Percentiles rank a stretch among this genome's conserved stretches.
Conservation (phyloP, 1,284 basidiomycete genomes). For the Sporisorium graminicola region DNA sequence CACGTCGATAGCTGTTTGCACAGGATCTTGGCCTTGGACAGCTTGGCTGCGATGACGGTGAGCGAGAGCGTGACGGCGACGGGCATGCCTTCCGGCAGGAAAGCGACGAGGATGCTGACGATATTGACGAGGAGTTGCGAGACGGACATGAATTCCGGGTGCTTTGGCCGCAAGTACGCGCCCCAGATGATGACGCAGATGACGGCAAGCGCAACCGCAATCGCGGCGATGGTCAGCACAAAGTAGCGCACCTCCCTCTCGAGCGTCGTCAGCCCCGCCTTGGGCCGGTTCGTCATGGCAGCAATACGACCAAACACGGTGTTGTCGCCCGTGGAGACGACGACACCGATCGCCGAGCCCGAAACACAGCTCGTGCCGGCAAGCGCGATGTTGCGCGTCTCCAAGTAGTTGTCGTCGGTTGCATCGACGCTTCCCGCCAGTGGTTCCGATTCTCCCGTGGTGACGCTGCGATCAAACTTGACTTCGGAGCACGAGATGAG, state of each 20-base stretch:
- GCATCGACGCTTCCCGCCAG: conserved; percentile 73
- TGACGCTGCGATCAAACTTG: conserved; percentile 76
- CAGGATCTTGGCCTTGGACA: conserved; percentile 79
- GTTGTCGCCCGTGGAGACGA: conserved; percentile 75
- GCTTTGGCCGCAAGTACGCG: conserved; percentile 71
- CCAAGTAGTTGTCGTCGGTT: conserved; percentile 73
- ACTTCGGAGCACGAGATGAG: conserved; percentile 72
- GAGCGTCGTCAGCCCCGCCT: conserved; percentile 73
- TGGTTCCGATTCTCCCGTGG: conserved; percentile 76
- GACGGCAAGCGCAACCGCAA: conserved; percentile 73
- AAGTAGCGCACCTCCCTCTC: conserved; percentile 73
- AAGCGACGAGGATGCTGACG: conserved; percentile 78
- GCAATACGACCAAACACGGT: conserved; percentile 73
- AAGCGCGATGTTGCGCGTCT: conserved; percentile 76
- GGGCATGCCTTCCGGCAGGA: conserved; percentile 76
- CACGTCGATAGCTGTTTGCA: conserved; percentile 76
- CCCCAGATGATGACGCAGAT: conserved; percentile 75
- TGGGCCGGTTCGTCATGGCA: conserved; percentile 35
- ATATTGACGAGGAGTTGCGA: conserved; percentile 75
- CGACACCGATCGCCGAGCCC: conserved; percentile 74
- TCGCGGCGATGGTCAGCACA: conserved; percentile 71
- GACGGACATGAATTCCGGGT: conserved; percentile 75
- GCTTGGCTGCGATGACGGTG: conserved; percentile 79
- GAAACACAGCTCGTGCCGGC: conserved; percentile 78
- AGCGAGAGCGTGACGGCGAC: conserved; percentile 79